phyloP scores from a whole-genome alignment of 2,329 filamentous ascomycete genomes.

The Dothistroma pini region DNA sequence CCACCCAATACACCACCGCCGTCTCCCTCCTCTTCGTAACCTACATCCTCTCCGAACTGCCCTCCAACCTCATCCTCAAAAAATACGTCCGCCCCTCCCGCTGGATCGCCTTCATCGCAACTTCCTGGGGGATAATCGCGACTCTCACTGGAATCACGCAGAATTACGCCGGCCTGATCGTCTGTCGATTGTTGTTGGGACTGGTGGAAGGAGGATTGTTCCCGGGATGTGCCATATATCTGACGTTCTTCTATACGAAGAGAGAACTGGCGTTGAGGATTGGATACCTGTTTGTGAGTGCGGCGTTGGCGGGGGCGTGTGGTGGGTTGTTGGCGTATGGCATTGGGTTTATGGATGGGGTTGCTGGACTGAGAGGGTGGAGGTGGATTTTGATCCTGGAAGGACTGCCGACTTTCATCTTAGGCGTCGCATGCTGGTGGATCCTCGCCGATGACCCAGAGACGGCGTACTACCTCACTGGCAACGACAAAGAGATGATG shows the following conservation, averaged over 20 bases:
- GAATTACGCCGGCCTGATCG: slow-evolving; percentile 63
- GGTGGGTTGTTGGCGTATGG: slow-evolving; percentile 71
- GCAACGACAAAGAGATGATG: slow-evolving; percentile 59
- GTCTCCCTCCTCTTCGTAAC: slow-evolving; percentile 46
- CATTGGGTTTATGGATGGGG: slow-evolving; percentile 69
- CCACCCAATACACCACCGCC: slow-evolving; percentile 63
- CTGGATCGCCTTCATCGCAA: slow-evolving; percentile 55
- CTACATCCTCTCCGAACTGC: slow-evolving; percentile 45
- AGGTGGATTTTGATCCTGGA: slow-evolving; percentile 65
- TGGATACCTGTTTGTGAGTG: slow-evolving; percentile 67
- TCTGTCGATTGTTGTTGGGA: slow-evolving; percentile 65
- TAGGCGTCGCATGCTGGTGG: slow-evolving; percentile 54
- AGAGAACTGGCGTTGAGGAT: slow-evolving; percentile 68
- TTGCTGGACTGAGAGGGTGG: slow-evolving; percentile 64
- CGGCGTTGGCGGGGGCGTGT: slow-evolving; percentile 67
- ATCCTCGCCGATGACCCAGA: slow-evolving; percentile 62
- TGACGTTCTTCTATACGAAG: slow-evolving; percentile 74
- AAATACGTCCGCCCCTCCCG: slow-evolving; percentile 42
- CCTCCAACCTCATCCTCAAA: slow-evolving; percentile 47
- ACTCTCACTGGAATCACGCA: slow-evolving; percentile 65
- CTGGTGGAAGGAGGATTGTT: slow-evolving; percentile 67
- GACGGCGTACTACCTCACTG: slow-evolving; percentile 58
- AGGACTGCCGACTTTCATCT: slow-evolving; percentile 54
- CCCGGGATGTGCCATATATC: slow-evolving; percentile 63
- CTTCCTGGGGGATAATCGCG: slow-evolving; percentile 60